Evolutionary conservation across 169 alveolate genomes (phyloP).

Genomic region (Cryptosporidium tyzzeri): DNA sequence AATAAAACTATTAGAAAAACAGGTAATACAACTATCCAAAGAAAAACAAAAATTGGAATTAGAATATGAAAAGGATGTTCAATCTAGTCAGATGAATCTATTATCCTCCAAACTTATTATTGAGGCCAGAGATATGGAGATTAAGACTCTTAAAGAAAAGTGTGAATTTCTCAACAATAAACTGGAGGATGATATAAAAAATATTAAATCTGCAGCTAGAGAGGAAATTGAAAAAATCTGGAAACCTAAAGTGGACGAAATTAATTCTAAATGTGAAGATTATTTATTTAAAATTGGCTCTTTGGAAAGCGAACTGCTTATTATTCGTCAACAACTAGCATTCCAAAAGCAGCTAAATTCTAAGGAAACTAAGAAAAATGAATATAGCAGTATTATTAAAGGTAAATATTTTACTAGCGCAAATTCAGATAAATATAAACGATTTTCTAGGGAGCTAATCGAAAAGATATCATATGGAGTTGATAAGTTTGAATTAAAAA

Average conservation of each 20-base stretch:
- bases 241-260: conserved; percentile 62
- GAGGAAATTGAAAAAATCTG: conserved; percentile 68
- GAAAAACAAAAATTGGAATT: conserved; percentile 65
- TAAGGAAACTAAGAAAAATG: conserved; percentile 11
- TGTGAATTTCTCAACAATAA: conserved; percentile 5
- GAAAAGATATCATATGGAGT: neutral
- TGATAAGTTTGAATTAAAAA: neutral
- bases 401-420: neutral
- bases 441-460: neutral
- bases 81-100: conserved; percentile 33
- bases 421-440: neutral
- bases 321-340: conserved; percentile 68
- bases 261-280: conserved; percentile 47
- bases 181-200: conserved; percentile 51
- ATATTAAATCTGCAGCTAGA: conserved; percentile 53
- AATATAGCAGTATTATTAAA: neutral
- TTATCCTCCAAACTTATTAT: conserved; percentile 44
- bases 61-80: conserved; percentile 67
- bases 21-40: conserved; percentile 40
- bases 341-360: conserved; percentile 44
- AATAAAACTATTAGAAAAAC: conserved; percentile 40
- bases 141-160: conserved; percentile 49
- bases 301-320: conserved; percentile 55
- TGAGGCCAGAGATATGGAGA: conserved; percentile 67
- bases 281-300: conserved; percentile 33